A percentile compares a stretch with the other conserved stretches of the same genome.
phyloP scores from a whole-genome alignment of 257 asterid species.

The Ajuga chamaepitys region DNA sequence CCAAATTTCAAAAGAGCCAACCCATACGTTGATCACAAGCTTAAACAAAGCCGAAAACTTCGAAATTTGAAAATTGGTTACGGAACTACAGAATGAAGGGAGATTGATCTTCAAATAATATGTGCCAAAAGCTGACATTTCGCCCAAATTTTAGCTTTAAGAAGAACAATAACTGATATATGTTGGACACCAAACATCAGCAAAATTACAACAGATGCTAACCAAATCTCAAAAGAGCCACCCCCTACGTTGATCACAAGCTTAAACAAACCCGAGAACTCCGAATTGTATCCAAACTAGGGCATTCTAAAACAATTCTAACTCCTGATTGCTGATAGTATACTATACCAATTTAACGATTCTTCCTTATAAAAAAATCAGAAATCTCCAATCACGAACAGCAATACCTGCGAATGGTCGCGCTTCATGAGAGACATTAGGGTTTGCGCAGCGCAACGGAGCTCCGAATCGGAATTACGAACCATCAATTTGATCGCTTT shows the following conservation, averaged over 20 bases:
- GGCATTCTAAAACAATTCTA: constrained; percentile 1
- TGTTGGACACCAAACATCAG: not conserved
- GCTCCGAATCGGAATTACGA: constrained; percentile 77
- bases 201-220: not conserved
- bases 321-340: constrained; percentile 6
- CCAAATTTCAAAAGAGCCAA: not conserved
- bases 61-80: not conserved
- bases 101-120: too few species aligned
- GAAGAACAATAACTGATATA: not conserved
- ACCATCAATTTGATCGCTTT: constrained; percentile 76
- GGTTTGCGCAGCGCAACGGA: constrained; percentile 72
- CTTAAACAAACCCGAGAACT: not conserved
- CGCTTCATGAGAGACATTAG: constrained; percentile 77
- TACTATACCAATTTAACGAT: not conserved
- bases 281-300: constrained; percentile 1
- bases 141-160: too few species aligned
- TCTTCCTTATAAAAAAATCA: not conserved
- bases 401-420: constrained; percentile 75
- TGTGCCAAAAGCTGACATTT: too few species aligned
- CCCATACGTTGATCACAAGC: not conserved
- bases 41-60: not conserved
- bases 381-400: not conserved
- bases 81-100: too few species aligned
- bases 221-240: not conserved
- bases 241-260: not conserved